These are phyloP conservation scores for Diplosphaera chodatii DNA, from an alignment of 139 green algal genomes.

Conservation along the genomic window DNA sequence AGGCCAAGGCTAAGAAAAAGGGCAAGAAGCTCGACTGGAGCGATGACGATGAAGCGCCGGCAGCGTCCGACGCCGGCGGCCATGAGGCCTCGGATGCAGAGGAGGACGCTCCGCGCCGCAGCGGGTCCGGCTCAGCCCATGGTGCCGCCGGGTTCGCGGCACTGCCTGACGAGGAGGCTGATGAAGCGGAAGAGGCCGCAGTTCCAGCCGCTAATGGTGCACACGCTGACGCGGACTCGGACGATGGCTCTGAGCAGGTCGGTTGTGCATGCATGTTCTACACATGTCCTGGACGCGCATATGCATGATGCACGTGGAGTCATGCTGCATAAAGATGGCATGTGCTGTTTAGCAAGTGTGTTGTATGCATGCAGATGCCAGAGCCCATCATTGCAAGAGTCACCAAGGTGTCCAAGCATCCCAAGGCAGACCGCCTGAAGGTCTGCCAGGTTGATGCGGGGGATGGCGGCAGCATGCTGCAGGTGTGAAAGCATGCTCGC, in stretches of 20 bases:
- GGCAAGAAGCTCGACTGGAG: slow-evolving; percentile 27
- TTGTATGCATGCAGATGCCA: not conserved
- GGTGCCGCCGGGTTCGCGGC: slow-evolving; percentile 2
- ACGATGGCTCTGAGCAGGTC: slow-evolving; percentile 21
- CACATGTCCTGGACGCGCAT: no score
- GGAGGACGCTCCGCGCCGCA: not conserved
- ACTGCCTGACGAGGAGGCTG: slow-evolving; percentile 45
- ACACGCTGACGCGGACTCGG: slow-evolving; percentile 33
- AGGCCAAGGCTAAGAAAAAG: slow-evolving; percentile 68
- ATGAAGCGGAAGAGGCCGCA: slow-evolving; percentile 2
- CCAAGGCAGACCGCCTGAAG: slow-evolving; percentile 56
- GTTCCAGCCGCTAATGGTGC: slow-evolving; percentile 8
- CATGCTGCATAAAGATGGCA: no score
- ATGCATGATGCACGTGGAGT: no score
- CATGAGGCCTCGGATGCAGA: slow-evolving; percentile 13
- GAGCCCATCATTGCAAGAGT: slow-evolving; percentile 32
- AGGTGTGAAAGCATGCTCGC: no score
- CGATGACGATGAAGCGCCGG: slow-evolving; percentile 45
- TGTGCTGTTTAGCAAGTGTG: slow-evolving; percentile 5
- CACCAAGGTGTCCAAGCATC: slow-evolving; percentile 40
- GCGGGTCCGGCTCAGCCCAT: slow-evolving; percentile 4
- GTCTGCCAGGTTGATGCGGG: slow-evolving; percentile 48
- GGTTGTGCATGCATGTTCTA: slow-evolving; percentile 9
- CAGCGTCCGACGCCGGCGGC: not conserved
- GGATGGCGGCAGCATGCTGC: not conserved